These are phyloP conservation scores for Ascochyta rabiei DNA, from an alignment of 2,329 filamentous ascomycete genomes.

Conservation along the genomic window DNA sequence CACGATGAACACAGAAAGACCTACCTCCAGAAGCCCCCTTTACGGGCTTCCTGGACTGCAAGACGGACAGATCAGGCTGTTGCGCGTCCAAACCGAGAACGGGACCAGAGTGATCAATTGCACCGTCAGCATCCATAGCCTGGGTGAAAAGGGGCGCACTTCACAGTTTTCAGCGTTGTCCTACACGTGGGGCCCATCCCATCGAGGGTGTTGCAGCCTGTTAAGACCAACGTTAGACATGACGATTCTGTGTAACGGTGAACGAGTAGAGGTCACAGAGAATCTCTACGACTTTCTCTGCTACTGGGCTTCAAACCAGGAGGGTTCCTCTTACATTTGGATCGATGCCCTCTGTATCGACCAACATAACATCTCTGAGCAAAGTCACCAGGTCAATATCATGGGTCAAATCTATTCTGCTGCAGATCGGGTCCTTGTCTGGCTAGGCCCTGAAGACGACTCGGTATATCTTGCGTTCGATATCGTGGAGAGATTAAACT, in stretches of 20 bases:
- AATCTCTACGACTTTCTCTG: conserved; percentile 26
- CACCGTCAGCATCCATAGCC: conserved; percentile 5
- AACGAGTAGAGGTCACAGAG: not conserved
- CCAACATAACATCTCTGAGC: conserved; percentile 13
- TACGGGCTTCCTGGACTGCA: not conserved
- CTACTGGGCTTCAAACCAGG: not conserved
- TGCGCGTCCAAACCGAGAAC: conserved; percentile 1
- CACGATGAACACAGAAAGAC: too few relatives aligned
- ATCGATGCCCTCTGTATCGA: conserved; percentile 26
- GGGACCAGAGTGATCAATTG: conserved; percentile 4
- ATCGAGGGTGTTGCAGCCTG: not conserved
- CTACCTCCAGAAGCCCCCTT: not conserved
- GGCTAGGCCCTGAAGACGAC: conserved; percentile 20
- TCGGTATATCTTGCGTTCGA: conserved; percentile 14
- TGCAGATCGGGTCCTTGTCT: conserved; percentile 17
- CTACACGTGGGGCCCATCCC: conserved; percentile 25
- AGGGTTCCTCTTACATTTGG: conserved; percentile 7
- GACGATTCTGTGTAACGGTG: conserved; percentile 17
- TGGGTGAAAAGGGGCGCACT: not conserved
- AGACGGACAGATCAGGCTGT: conserved; percentile 14
- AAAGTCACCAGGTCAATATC: conserved; percentile 15
- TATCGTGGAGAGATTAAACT: conserved; percentile 2
- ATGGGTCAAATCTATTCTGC: conserved; percentile 20
- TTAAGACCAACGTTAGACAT: not conserved
- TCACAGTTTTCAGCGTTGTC: conserved; percentile 22